A percentile compares a stretch with the other conserved stretches of the same genome.
Evolutionary conservation across 805 yeast species (phyloP).

Genomic region (Candida nonsorbophila): DNA sequence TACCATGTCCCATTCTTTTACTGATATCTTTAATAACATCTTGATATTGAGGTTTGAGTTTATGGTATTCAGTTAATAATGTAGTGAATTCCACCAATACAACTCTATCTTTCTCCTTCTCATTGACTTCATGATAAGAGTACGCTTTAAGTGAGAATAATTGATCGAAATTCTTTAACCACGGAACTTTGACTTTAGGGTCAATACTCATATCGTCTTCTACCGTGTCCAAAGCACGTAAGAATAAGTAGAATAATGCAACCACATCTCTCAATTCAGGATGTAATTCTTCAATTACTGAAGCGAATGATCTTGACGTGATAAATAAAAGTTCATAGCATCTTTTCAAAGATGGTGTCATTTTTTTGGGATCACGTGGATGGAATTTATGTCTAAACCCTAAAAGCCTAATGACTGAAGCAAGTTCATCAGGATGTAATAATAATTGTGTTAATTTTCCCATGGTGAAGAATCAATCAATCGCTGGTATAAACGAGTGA

Average conservation of each 20-base stretch:
- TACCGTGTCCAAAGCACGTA: slow-evolving; percentile 90
- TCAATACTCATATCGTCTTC: slow-evolving; percentile 94
- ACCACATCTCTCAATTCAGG: slow-evolving; percentile 82
- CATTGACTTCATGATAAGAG: slow-evolving; percentile 73
- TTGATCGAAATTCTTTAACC: slow-evolving; percentile 62
- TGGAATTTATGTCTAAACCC: slow-evolving; percentile 49
- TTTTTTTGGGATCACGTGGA: slow-evolving; percentile 37
- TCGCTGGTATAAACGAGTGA: too few relatives aligned
- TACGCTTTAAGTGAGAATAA: slow-evolving; percentile 65
- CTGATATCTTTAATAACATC: slow-evolving; percentile 75
- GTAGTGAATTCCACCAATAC: slow-evolving; percentile 77
- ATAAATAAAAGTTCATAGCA: slow-evolving; percentile 63
- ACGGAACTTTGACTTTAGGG: slow-evolving; percentile 64
- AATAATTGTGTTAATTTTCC: slow-evolving; percentile 56
- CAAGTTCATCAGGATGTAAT: slow-evolving; percentile 67
- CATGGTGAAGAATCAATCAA: too few relatives aligned
- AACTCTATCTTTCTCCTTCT: slow-evolving; percentile 73
- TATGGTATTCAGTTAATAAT: slow-evolving; percentile 66
- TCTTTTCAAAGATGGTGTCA: slow-evolving; percentile 32
- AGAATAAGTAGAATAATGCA: slow-evolving; percentile 76
- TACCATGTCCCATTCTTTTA: slow-evolving; percentile 89
- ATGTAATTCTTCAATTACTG: slow-evolving; percentile 85
- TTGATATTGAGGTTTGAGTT: slow-evolving; percentile 69
- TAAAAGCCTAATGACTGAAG: slow-evolving; percentile 57
- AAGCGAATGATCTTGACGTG: slow-evolving; percentile 91